Evolutionary conservation across 768 basidiomycete species (phyloP).

Genomic region (Tylopilus balloui): DNA sequence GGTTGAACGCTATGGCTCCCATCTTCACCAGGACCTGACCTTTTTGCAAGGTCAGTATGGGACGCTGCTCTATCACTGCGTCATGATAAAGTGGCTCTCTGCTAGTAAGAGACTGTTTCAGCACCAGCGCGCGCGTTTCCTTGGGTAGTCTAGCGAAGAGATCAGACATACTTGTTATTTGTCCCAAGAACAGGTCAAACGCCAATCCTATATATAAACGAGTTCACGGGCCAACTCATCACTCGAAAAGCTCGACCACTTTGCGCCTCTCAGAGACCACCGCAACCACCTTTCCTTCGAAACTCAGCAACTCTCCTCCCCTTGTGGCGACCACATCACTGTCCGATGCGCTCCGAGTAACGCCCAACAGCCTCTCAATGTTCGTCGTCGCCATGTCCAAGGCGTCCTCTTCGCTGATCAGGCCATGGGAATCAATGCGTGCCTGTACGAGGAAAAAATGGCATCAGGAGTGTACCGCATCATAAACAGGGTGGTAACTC

Average conservation of each 20-base stretch:
- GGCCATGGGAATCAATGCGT: constrained; percentile 36
- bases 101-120: constrained; percentile 40
- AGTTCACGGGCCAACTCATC: too few species aligned
- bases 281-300: constrained; percentile 43
- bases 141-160: constrained; percentile 31
- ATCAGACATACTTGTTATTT: too few species aligned
- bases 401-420: constrained; percentile 37
- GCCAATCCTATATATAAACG: too few species aligned
- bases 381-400: constrained; percentile 40
- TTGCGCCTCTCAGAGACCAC: constrained; percentile 36
- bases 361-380: constrained; percentile 41
- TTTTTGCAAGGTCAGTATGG: constrained; percentile 45
- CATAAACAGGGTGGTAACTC: constrained; percentile 48
- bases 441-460: constrained; percentile 21
- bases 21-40: constrained; percentile 67
- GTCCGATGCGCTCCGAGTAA: constrained; percentile 15
- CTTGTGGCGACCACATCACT: constrained; percentile 40
- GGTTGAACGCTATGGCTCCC: constrained; percentile 71
- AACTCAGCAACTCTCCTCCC: constrained; percentile 39
- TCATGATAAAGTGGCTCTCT: constrained; percentile 51
- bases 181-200: too few species aligned
- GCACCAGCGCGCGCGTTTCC: constrained; percentile 44
- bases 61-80: constrained; percentile 46
- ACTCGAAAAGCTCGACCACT: constrained; percentile 36
- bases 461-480: neutral